phyloP scores from a whole-genome alignment of 2,329 filamentous ascomycete genomes.

The Colletotrichum euphorbiae region DNA sequence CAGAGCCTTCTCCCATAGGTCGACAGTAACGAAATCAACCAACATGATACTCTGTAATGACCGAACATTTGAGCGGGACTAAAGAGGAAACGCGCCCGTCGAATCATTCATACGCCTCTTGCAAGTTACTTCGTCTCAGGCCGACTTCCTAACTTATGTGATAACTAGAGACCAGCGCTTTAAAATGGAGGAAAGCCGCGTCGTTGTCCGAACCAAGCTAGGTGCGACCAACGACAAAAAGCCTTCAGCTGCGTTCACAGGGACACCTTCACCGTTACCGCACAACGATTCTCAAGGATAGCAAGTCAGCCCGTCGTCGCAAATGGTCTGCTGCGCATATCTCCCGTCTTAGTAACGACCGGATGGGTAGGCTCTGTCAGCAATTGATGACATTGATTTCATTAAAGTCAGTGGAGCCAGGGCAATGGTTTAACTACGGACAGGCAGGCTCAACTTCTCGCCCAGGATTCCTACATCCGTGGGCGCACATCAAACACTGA shows the following conservation, averaged over 20 bases:
- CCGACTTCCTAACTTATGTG: too few relatives aligned
- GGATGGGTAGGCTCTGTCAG: background rate
- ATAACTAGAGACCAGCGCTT: too few relatives aligned
- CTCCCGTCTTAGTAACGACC: slow-evolving; percentile 2
- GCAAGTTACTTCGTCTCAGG: too few relatives aligned
- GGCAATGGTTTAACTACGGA: slow-evolving; percentile 3
- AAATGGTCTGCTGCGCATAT: slow-evolving; percentile 6
- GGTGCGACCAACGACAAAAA: too few relatives aligned
- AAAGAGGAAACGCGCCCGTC: background rate
- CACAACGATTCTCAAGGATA: background rate
- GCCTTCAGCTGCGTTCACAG: too few relatives aligned
- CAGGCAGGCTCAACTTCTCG: slow-evolving; percentile 5
- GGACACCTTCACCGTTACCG: too few relatives aligned
- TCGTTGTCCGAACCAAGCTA: too few relatives aligned
- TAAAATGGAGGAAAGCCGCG: too few relatives aligned
- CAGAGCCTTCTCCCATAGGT: background rate
- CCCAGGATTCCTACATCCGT: slow-evolving; percentile 18
- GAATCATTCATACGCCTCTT: too few relatives aligned
- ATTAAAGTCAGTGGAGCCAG: slow-evolving; percentile 4
- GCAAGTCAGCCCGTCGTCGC: background rate
- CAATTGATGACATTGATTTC: slow-evolving; percentile 22
- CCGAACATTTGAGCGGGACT: background rate
- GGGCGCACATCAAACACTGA: slow-evolving; percentile 33
- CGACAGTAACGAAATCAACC: background rate
- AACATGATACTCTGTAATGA: slow-evolving; percentile 1